phyloP scores from a whole-genome alignment of 495 filamentous ascomycete species.

The Cercophora samala region DNA sequence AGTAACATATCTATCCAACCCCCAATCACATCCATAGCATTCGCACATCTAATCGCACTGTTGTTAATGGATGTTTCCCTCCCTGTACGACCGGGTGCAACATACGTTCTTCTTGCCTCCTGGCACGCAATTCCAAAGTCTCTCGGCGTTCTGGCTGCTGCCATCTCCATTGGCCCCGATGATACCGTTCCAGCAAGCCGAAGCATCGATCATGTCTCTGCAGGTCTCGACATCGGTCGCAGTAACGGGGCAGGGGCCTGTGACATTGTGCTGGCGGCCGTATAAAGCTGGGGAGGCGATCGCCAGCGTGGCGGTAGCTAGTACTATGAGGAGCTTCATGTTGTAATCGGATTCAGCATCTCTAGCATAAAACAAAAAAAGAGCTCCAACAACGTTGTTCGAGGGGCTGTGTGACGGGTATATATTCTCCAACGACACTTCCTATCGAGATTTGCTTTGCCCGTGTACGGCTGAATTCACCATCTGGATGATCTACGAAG shows the following conservation, averaged over 20 bases:
- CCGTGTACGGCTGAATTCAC: neutral
- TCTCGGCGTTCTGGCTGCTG: neutral
- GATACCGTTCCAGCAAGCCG: conserved; percentile 10
- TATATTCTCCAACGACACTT: neutral
- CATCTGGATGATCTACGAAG: neutral
- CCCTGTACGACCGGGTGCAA: neutral
- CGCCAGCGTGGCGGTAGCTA: neutral
- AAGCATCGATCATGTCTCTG: conserved; percentile 7
- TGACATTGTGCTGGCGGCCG: neutral
- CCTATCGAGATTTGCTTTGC: neutral
- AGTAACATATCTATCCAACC: conserved; percentile 10
- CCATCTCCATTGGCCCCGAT: conserved; percentile 9
- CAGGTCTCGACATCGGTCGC: conserved; percentile 1
- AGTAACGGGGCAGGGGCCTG: conserved; percentile 6
- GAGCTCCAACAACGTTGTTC: too few species aligned
- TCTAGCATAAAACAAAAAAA: too few species aligned
- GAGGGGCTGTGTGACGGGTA: neutral
- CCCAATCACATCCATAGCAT: conserved; percentile 11
- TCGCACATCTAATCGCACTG: conserved; percentile 5
- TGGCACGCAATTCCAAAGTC: conserved; percentile 7
- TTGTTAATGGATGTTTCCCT: neutral
- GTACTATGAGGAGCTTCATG: neutral
- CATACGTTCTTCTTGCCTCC: conserved; percentile 11
- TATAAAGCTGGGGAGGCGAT: neutral
- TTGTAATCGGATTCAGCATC: neutral